Conservation (phyloP, 2,329 filamentous ascomycete species). For the Trichophyton schoenleinii region DNA sequence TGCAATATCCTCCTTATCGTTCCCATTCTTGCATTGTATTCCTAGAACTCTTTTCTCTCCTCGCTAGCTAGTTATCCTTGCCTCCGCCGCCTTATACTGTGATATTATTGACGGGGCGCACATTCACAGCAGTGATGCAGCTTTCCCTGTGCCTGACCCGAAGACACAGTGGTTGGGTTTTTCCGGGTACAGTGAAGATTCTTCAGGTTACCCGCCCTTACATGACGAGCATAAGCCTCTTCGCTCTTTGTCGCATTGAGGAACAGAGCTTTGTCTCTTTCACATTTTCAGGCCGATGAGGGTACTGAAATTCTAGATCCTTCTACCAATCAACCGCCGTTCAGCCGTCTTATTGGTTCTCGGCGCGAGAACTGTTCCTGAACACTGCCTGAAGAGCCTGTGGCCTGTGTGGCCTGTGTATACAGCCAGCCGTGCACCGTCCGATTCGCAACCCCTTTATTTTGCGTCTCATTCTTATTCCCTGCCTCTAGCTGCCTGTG, state of each 20-base stretch:
- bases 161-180: no score
- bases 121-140: slow-evolving; percentile 1
- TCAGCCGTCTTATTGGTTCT: neutral
- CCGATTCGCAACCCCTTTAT: neutral
- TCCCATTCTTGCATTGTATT: slow-evolving; percentile 1
- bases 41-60: neutral
- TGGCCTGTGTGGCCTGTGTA: neutral
- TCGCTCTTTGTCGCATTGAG: neutral
- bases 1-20: neutral
- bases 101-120: slow-evolving; percentile 1
- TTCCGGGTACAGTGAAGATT: neutral
- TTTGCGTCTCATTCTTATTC: neutral
- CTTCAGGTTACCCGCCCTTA: neutral
- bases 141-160: neutral
- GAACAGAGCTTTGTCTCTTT: neutral
- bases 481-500: neutral
- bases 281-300: neutral
- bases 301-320: neutral
- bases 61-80: neutral
- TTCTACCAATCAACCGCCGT: neutral
- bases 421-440: neutral
- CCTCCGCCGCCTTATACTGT: slow-evolving; percentile 1
- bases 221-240: neutral
- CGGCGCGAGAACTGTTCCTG: neutral
- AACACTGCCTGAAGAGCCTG: neutral